Conservation (phyloP, 1,139 yeast species). For the Sugiyamaella xylanicola region DNA sequence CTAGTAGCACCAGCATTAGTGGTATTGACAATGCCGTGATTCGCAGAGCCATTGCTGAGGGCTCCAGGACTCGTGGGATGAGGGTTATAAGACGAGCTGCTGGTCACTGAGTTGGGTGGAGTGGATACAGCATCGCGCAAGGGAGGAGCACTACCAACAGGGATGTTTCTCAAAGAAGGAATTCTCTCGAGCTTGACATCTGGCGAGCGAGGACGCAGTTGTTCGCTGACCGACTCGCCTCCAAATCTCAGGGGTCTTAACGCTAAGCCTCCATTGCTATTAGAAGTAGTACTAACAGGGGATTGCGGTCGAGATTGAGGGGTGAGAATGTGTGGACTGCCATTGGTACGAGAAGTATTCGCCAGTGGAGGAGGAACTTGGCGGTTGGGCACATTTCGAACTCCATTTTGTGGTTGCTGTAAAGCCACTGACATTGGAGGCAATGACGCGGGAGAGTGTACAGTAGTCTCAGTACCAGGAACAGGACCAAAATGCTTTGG, state of each 20-base stretch:
- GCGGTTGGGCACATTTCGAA: background rate
- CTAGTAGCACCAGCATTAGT: background rate
- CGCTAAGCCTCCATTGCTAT: conserved; percentile 9
- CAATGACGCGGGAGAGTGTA: conserved; percentile 3
- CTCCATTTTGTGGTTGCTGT: conserved; percentile 3
- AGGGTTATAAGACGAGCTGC: background rate
- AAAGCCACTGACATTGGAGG: conserved; percentile 13
- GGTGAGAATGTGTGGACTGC: conserved; percentile 32
- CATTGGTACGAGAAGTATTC: background rate
- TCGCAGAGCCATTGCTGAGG: background rate
- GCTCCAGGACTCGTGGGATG: background rate
- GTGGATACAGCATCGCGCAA: conserved; percentile 6
- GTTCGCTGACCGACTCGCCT: conserved; percentile 40
- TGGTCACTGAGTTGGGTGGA: conserved; percentile 2
- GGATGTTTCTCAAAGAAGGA: conserved; percentile 35
- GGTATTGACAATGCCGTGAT: no score
- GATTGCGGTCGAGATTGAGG: conserved; percentile 38
- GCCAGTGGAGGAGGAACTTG: background rate
- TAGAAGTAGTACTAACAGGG: conserved; percentile 23
- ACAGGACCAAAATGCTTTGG: conserved; percentile 12
- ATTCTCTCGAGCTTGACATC: conserved; percentile 40
- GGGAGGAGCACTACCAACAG: conserved; percentile 2
- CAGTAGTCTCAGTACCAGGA: background rate
- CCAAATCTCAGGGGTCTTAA: conserved; percentile 18
- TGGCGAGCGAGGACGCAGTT: conserved; percentile 40